A percentile compares a stretch with the other conserved stretches of the same genome.
phyloP scores from a whole-genome alignment of 106 monocot species.

The Dendrobium nobile region DNA sequence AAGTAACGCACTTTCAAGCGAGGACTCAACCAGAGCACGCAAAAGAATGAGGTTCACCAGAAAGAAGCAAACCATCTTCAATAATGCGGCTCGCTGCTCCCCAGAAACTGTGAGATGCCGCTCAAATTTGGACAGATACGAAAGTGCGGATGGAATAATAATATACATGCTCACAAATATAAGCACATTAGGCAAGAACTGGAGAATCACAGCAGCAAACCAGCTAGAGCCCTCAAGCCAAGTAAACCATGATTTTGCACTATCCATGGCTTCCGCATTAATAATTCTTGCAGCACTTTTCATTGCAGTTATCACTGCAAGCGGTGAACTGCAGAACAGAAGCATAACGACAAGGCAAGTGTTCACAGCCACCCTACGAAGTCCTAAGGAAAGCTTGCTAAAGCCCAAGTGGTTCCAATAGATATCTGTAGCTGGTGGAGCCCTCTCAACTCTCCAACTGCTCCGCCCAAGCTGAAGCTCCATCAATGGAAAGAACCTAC shows the following conservation, averaged over 20 bases:
- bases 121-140: conserved; percentile 93
- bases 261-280: conserved; percentile 90
- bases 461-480: conserved; percentile 86
- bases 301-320: conserved; percentile 71
- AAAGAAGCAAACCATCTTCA: conserved; percentile 98
- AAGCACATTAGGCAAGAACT: conserved; percentile 92
- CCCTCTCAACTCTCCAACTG: conserved; percentile 88
- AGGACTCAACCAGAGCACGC: conserved; percentile 84
- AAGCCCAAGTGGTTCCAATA: conserved; percentile 96
- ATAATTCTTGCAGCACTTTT: conserved; percentile 89
- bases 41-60: conserved; percentile 90
- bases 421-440: conserved; percentile 87
- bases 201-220: conserved; percentile 65
- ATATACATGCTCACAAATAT: conserved; percentile 98
- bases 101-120: conserved; percentile 89
- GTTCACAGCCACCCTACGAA: conserved; percentile 75
- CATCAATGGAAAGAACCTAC: conserved; percentile 83
- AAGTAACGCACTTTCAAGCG: conserved; percentile 79
- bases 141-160: conserved; percentile 81
- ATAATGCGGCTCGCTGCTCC: conserved; percentile 87
- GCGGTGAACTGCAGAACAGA: conserved; percentile 87
- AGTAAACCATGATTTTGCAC: conserved; percentile 69
- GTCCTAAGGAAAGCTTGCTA: conserved; percentile 54
- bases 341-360: conserved; percentile 83
- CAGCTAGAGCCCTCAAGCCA: conserved; percentile 92